phyloP scores from a whole-genome alignment of 331 rosid species.

The Acacia pycnantha region DNA sequence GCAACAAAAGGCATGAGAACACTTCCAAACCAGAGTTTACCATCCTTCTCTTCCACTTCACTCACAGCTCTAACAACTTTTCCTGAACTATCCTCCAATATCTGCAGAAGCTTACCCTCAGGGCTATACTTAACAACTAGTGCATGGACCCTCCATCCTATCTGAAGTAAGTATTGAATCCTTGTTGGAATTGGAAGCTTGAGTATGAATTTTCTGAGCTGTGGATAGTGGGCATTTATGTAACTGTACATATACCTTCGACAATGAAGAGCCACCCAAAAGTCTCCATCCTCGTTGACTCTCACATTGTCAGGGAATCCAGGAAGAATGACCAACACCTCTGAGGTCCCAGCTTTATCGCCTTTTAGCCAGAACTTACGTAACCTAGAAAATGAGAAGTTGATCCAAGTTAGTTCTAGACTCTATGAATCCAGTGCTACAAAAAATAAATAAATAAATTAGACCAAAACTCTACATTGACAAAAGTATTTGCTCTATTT shows the following conservation, averaged over 20 bases:
- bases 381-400: conserved; percentile 44
- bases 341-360: conserved; percentile 76
- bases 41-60: conserved; percentile 92
- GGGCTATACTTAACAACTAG: conserved; percentile 69
- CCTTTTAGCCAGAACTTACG: conserved; percentile 87
- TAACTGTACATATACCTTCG: conserved; percentile 42
- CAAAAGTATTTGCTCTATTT: neutral
- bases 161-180: conserved; percentile 61
- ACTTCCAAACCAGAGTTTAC: conserved; percentile 87
- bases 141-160: conserved; percentile 65
- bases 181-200: conserved; percentile 76
- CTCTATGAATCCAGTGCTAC: neutral
- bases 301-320: conserved; percentile 92
- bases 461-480: neutral
- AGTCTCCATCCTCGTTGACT: conserved; percentile 75
- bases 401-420: neutral
- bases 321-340: conserved; percentile 69
- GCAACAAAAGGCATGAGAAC: conserved; percentile 91
- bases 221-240: conserved; percentile 54
- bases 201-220: conserved; percentile 57
- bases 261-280: conserved; percentile 89
- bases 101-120: conserved; percentile 74
- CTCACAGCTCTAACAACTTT: conserved; percentile 85
- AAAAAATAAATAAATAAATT: neutral
- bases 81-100: conserved; percentile 82